Evolutionary conservation across 305 asterid species (phyloP), one percentile per base, ranked within the genome.

Genomic region (Withania somnifera): DNA sequence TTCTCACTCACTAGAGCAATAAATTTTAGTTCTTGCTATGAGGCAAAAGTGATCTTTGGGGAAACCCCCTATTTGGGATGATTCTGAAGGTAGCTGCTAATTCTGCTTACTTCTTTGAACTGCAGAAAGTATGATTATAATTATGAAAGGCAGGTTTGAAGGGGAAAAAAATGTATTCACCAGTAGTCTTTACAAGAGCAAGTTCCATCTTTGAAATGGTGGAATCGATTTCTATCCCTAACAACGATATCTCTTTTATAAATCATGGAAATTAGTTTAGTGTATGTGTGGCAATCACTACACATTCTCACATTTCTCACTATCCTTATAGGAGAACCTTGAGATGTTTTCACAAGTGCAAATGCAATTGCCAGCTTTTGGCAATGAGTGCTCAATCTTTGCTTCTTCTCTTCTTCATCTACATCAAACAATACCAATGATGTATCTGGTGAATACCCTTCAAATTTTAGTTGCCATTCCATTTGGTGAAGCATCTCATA

Each of bases 381-480:
- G 80, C 97, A 89, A 77, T 95, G 95, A 28, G 86, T 77, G 28
- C 89, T 88, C 89, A 91, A 34, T 79, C 91, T 89, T 61, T 89
- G 83, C 76, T 75, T 88, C 88, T 92, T 92, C 89, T 94, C 98
- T 20, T 92, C 95, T 84, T 91, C 95, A 50, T 84, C 95, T 6
- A 90, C 94, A 63, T 88, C 89, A 24, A 89, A 60, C 90, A 87
- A 80, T 13, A 92, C 90, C 69, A 83, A 87, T 7, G 95, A 86
- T 19, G 91, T 90, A 60, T 95, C 98, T 1, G 97, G 90, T 14
- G 69, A 66, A 84, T 95, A 93, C 32, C 98, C 97, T 82, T 92
- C 96, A 79, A 93, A 94, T 84, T 80, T 92, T 85, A 95, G 77
- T 87, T 95, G 98, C 97, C 99, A 93, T 79, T 89, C 98, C 97